A percentile compares a stretch with the other conserved stretches of the same genome.
Conservation (phyloP, 257 asterid species). For the Jaltomata sinuosa region DNA sequence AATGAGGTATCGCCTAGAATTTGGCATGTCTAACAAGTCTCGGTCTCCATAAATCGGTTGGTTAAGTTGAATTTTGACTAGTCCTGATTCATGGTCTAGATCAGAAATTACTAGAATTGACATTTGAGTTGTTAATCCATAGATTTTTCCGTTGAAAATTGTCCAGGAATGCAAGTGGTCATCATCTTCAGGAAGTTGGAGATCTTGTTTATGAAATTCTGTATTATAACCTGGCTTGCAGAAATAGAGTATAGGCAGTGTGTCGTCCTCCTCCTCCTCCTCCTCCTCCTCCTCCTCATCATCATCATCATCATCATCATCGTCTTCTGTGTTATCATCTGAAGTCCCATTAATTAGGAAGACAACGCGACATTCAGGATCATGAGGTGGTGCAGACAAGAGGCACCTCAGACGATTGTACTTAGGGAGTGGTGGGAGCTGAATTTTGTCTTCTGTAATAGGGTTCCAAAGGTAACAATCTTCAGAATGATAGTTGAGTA, state of each 20-base stretch:
- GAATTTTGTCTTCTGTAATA: background rate
- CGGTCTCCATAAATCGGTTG: background rate
- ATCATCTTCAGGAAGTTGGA: background rate
- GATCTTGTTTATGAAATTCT: background rate
- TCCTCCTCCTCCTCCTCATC: background rate
- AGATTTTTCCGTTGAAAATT: background rate
- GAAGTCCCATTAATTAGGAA: background rate
- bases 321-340: background rate
- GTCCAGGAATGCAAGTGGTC: fast-evolving
- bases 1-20: background rate
- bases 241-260: background rate
- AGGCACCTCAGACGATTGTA: background rate
- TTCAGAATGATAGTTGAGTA: background rate
- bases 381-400: background rate
- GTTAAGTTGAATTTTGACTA: background rate
- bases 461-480: background rate
- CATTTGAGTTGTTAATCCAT: background rate
- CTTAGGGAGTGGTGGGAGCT: background rate
- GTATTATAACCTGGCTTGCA: background rate
- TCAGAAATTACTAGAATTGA: background rate
- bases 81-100: background rate
- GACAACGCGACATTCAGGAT: background rate
- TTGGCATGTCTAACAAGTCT: background rate
- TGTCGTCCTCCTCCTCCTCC: background rate
- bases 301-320: background rate